Percentiles rank a stretch among this genome's conserved stretches.
Conservation (phyloP, 805 yeast species). For the Yarrowia phangngaensis region DNA sequence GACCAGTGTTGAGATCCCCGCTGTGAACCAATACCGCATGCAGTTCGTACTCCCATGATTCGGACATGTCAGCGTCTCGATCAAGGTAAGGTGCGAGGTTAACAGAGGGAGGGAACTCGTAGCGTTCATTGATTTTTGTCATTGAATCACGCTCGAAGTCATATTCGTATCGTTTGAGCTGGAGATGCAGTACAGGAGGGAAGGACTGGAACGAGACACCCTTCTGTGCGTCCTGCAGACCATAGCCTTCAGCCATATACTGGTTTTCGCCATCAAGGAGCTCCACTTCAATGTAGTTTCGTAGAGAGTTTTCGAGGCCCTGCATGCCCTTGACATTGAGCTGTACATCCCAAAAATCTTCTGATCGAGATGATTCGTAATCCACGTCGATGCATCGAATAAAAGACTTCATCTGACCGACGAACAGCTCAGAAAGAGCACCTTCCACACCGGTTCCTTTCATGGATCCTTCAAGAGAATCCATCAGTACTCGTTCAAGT, state of each 20-base stretch:
- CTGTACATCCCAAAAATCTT: constrained; percentile 98
- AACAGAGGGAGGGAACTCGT: constrained; percentile 79
- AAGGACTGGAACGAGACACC: constrained; percentile 89
- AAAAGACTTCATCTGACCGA: constrained; percentile 94
- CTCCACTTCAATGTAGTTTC: constrained; percentile 84
- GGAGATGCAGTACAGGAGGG: constrained; percentile 91
- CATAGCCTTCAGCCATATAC: constrained; percentile 84
- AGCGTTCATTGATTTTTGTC: constrained; percentile 86
- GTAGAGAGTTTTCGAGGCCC: constrained; percentile 69
- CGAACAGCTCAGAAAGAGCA: constrained; percentile 74
- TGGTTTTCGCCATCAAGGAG: constrained; percentile 91
- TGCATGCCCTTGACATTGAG: constrained; percentile 82
- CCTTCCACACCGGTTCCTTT: constrained; percentile 79
- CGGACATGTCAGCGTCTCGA: constrained; percentile 44
- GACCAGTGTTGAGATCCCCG: constrained; percentile 95
- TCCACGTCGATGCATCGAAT: constrained; percentile 90
- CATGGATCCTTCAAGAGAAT: constrained; percentile 84
- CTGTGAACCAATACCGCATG: constrained; percentile 96
- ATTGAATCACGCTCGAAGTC: constrained; percentile 85
- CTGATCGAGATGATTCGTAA: constrained; percentile 84
- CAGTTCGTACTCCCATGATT: constrained; percentile 72
- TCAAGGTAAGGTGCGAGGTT: constrained; percentile 79
- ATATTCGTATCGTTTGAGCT: constrained; percentile 89
- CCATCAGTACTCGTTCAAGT: constrained; percentile 91
- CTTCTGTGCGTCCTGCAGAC: constrained; percentile 92